Evolutionary conservation across 2,329 filamentous ascomycete genomes (phyloP).

Genomic region (Sphaerulina musiva): DNA sequence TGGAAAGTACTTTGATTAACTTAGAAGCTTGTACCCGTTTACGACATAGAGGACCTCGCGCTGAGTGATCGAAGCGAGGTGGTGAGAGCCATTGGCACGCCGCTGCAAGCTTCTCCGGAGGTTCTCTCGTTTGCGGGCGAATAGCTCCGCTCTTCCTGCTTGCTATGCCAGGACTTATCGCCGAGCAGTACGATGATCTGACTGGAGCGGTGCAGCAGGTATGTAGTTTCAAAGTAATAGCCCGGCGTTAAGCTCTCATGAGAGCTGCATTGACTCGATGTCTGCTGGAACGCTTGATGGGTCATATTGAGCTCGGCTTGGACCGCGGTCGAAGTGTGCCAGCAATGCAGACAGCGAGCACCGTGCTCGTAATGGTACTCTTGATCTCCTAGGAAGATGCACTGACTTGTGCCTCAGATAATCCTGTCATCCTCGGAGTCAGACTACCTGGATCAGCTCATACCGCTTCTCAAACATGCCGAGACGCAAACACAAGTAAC

Average conservation of each 20-base stretch:
- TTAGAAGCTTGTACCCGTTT: too few relatives aligned
- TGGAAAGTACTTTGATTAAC: too few relatives aligned
- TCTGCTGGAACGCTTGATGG: too few relatives aligned
- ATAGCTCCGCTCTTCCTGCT: not conserved
- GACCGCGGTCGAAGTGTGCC: not conserved
- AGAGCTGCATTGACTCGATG: too few relatives aligned
- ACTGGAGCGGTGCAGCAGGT: conserved; percentile 47
- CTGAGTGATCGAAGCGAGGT: not conserved
- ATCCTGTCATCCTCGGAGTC: conserved; percentile 84
- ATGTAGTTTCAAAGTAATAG: conserved; percentile 15
- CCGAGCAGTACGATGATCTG: conserved; percentile 44
- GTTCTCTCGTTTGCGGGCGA: not conserved
- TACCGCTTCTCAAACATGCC: conserved; percentile 87
- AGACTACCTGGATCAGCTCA: conserved; percentile 92
- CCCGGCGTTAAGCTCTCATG: too few relatives aligned
- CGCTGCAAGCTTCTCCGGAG: not conserved
- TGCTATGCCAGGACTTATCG: conserved; percentile 34
- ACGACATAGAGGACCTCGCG: too few relatives aligned
- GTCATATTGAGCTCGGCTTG: too few relatives aligned
- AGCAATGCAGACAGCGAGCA: not conserved
- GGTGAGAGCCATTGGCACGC: not conserved
- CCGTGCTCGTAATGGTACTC: not conserved
- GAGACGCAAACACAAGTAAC: conserved; percentile 60
- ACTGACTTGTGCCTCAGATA: conserved; percentile 55
- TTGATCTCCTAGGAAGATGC: not conserved